Evolutionary conservation across 495 filamentous ascomycete genomes (phyloP).

Genomic region (Aspergillus saccharolyticus): DNA sequence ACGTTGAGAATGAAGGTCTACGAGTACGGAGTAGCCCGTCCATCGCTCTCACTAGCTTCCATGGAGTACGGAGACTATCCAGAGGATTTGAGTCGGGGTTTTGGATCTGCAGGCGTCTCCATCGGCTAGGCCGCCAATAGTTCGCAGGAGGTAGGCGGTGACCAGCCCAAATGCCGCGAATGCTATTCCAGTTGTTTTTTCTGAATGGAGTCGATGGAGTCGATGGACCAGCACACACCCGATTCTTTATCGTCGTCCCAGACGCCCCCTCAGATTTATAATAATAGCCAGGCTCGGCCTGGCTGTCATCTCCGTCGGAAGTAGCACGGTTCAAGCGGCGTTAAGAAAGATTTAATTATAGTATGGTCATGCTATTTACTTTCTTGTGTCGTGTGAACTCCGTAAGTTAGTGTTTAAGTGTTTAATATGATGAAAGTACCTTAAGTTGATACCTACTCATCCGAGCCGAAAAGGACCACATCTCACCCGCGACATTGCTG

Average conservation of each 20-base stretch:
- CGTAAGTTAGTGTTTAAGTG: too few species aligned
- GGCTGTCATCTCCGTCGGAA: background rate
- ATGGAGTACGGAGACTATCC: background rate
- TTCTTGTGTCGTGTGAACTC: too few species aligned
- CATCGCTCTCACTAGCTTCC: background rate
- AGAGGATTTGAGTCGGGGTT: background rate
- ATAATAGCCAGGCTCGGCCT: background rate
- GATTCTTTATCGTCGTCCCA: background rate
- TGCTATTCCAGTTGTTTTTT: background rate
- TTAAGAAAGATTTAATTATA: conserved; percentile 5
- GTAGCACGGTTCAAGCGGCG: background rate
- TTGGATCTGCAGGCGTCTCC: background rate
- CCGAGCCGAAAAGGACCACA: background rate
- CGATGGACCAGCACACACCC: background rate
- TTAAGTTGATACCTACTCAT: background rate
- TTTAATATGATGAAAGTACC: too few species aligned
- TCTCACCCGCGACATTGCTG: too few species aligned
- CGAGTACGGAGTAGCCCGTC: background rate
- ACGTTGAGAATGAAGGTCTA: background rate
- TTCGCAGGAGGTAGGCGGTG: background rate
- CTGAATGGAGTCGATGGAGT: conserved; percentile 1
- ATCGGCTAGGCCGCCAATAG: conserved; percentile 2
- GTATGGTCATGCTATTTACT: too few species aligned
- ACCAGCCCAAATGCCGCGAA: background rate
- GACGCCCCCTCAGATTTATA: conserved; percentile 1